Evolutionary conservation across 345 rosid species (phyloP).

Genomic region (Syzygium grande): DNA sequence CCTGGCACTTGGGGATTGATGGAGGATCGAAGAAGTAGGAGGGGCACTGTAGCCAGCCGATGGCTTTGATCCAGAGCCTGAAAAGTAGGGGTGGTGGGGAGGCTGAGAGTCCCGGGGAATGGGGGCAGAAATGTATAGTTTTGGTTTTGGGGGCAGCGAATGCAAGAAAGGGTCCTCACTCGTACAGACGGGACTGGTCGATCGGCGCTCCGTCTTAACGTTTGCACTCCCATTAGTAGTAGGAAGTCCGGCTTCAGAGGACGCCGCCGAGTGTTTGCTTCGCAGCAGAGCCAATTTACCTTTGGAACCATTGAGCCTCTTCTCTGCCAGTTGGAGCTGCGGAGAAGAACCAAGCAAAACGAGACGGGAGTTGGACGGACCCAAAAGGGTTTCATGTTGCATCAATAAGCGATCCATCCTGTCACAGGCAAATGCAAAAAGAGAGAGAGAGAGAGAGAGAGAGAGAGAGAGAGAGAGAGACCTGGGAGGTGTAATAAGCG

Average conservation of each 20-base stretch:
- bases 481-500: conserved; percentile 68
- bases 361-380: neutral
- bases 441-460: neutral
- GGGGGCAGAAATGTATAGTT: conserved; percentile 40
- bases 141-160: conserved; percentile 17
- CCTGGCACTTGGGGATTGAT: conserved; percentile 9
- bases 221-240: conserved; percentile 14
- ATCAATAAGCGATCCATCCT: neutral
- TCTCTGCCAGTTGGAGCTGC: conserved; percentile 67
- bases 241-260: conserved; percentile 8
- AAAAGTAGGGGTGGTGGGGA: neutral
- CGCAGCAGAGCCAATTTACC: conserved; percentile 52
- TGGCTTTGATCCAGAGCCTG: conserved; percentile 17
- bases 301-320: conserved; percentile 47
- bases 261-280: conserved; percentile 12
- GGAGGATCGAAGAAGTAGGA: conserved; percentile 4
- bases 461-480: conserved; percentile 2
- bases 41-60: conserved; percentile 11
- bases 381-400: neutral
- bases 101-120: conserved; percentile 21
- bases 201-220: conserved; percentile 22
- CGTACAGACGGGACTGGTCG: conserved; percentile 14
- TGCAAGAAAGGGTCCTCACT: conserved; percentile 1
- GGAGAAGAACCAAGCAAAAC: neutral
- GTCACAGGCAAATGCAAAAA: neutral